phyloP scores from a whole-genome alignment of 1,139 yeast genomes.

The Chernovozyma sophiae-reginae region DNA sequence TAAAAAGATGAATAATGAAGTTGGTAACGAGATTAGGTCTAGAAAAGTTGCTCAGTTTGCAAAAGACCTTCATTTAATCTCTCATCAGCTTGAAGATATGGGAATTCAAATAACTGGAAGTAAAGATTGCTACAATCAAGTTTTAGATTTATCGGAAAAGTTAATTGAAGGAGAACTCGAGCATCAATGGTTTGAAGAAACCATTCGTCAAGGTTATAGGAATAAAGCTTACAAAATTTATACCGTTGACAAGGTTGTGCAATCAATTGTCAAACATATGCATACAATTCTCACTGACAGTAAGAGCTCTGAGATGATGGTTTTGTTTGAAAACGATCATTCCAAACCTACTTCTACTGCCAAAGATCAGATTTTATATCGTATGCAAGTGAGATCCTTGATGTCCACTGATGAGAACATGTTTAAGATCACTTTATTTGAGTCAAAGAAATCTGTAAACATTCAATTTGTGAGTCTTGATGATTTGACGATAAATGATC shows the following conservation, averaged over 20 bases:
- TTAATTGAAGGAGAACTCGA: constrained; percentile 89
- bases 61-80: constrained; percentile 75
- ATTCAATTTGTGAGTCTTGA: constrained; percentile 85
- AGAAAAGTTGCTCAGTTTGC: constrained; percentile 80
- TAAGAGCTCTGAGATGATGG: constrained; percentile 78
- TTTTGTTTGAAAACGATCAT: constrained; percentile 80
- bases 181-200: constrained; percentile 93
- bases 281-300: constrained; percentile 75
- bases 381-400: constrained; percentile 79
- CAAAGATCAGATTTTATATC: constrained; percentile 83
- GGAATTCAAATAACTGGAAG: constrained; percentile 70
- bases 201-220: constrained; percentile 90
- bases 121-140: constrained; percentile 71
- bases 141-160: constrained; percentile 65
- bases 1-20: constrained; percentile 61
- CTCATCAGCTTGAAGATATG: constrained; percentile 76
- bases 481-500: constrained; percentile 80
- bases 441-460: constrained; percentile 47
- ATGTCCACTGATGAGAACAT: constrained; percentile 85
- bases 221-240: constrained; percentile 90
- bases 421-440: constrained; percentile 80
- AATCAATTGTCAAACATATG: constrained; percentile 84
- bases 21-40: constrained; percentile 64
- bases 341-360: constrained; percentile 60
- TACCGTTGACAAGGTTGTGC: constrained; percentile 90